These are phyloP conservation scores for Physcomitrellopsis africana DNA, from an alignment of 225 moss, liverwort and hornwort species.

Conservation along the genomic window DNA sequence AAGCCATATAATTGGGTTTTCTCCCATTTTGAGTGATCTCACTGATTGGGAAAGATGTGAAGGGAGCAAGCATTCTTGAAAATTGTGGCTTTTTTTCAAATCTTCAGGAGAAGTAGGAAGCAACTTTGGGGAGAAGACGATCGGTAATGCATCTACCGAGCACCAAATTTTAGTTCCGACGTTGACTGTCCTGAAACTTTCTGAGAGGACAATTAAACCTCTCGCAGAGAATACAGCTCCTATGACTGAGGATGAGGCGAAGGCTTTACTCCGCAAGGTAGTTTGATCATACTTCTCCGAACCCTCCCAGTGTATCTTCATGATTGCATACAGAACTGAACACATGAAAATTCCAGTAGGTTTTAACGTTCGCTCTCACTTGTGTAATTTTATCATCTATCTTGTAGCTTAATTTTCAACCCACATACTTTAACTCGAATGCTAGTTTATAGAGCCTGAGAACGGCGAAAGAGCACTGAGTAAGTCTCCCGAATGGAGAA, in stretches of 20 bases:
- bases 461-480: too few species aligned
- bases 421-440: too few species aligned
- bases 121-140: conserved; percentile 42
- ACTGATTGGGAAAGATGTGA: neutral
- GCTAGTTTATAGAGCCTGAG: too few species aligned
- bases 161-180: conserved; percentile 63
- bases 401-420: too few species aligned
- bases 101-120: conserved; percentile 54
- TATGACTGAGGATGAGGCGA: conserved; percentile 52
- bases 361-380: neutral
- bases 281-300: neutral
- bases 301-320: neutral
- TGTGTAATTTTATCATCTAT: neutral
- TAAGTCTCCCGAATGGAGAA: too few species aligned
- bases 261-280: conserved; percentile 66
- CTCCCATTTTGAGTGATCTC: neutral
- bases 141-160: conserved; percentile 51
- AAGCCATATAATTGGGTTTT: neutral
- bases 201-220: conserved; percentile 42
- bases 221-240: conserved; percentile 38
- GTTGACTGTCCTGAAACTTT: conserved; percentile 39
- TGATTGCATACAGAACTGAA: neutral
- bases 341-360: neutral
- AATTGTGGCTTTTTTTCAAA: conserved; percentile 5
- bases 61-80: neutral